These are phyloP conservation scores for Gossypium davidsonii DNA, from an alignment of 441 rosid genomes.

Conservation along the genomic window DNA sequence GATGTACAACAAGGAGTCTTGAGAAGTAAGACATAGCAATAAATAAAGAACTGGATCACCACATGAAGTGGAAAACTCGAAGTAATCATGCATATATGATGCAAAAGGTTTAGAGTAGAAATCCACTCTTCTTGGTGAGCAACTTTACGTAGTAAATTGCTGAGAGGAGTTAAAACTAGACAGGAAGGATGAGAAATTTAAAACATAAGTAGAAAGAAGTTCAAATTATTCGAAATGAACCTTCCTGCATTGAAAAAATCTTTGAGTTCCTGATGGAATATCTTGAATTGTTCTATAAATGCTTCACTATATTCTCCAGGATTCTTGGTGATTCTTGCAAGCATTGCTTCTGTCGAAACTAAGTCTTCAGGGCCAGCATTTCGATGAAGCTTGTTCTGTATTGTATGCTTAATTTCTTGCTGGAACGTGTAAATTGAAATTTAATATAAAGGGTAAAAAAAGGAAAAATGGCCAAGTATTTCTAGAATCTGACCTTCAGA, in stretches of 20 bases:
- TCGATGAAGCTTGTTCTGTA: conserved; percentile 94
- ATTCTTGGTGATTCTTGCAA: conserved; percentile 67
- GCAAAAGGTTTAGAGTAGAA: not conserved
- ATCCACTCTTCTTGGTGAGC: not conserved
- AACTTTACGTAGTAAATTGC: not conserved
- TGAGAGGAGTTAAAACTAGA: not conserved
- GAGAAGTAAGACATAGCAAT: not conserved
- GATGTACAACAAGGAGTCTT: not conserved
- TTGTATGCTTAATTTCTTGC: conserved; percentile 98
- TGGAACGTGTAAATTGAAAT: conserved; percentile 25
- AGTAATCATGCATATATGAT: not conserved
- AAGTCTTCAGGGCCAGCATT: conserved; percentile 98
- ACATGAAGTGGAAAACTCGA: not conserved
- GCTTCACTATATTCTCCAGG: conserved; percentile 83
- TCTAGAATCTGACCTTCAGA: conserved; percentile 67
- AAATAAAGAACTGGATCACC: not conserved
- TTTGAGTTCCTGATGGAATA: conserved; percentile 82
- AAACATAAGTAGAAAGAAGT: not conserved
- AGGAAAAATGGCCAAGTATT: conserved; percentile 13
- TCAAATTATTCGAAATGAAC: conserved; percentile 26
- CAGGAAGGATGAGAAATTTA: not conserved
- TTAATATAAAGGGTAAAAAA: not conserved
- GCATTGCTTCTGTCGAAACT: conserved; percentile 96
- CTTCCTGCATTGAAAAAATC: conserved; percentile 99
- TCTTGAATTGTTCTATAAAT: conserved; percentile 88